Conservation (phyloP, 1,284 basidiomycete species). For the Papiliotrema terrestris region DNA sequence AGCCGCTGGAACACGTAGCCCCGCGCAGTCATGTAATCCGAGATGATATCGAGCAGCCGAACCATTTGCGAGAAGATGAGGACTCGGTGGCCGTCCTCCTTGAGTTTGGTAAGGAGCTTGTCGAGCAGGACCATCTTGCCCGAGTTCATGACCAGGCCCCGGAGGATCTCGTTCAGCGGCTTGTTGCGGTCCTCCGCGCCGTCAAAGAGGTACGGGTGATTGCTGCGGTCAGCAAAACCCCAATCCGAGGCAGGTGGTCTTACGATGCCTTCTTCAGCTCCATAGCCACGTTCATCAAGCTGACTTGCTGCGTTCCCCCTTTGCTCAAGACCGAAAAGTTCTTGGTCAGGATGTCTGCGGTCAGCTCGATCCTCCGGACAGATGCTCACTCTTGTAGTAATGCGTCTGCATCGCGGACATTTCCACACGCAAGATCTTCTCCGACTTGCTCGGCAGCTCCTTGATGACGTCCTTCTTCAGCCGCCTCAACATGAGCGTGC, state of each 20-base stretch:
- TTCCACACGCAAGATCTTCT: constrained; percentile 94
- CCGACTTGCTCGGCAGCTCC: constrained; percentile 94
- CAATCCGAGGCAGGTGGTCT: constrained; percentile 9
- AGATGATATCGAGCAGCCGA: constrained; percentile 95
- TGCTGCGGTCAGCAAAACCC: constrained; percentile 45
- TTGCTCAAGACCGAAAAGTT: constrained; percentile 91
- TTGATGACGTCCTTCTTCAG: constrained; percentile 98
- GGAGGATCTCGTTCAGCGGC: constrained; percentile 72
- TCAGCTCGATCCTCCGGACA: neutral
- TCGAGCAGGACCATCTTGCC: constrained; percentile 98
- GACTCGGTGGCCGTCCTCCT: constrained; percentile 89
- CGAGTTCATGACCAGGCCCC: constrained; percentile 95
- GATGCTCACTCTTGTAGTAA: constrained; percentile 78
- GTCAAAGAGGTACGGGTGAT: constrained; percentile 97
- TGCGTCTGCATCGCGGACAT: constrained; percentile 97
- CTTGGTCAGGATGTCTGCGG: constrained; percentile 83
- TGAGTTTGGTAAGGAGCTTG: constrained; percentile 83
- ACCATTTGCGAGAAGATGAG: constrained; percentile 99
- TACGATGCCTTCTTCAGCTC: constrained; percentile 90
- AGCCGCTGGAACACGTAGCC: constrained; percentile 80
- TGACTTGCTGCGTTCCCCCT: constrained; percentile 81
- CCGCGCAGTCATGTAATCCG: constrained; percentile 89
- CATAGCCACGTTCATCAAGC: constrained; percentile 92
- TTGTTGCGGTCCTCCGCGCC: constrained; percentile 78
- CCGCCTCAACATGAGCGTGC: constrained; percentile 90